These are phyloP conservation scores for Dictyostelium capitatum DNA, from an alignment of 78 protist species.

Conservation along the genomic window DNA sequence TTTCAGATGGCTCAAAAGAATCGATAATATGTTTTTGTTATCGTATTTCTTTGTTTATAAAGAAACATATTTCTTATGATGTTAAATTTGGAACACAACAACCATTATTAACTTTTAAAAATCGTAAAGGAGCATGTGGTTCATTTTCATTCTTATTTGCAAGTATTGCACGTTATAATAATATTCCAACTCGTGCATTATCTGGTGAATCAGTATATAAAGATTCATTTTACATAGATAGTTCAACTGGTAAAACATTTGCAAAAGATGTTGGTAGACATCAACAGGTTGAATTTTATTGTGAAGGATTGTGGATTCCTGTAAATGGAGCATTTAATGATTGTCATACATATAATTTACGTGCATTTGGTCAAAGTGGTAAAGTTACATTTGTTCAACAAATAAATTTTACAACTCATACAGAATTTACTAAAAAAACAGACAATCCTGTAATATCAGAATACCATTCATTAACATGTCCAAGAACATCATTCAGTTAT, in stretches of 20 bases:
- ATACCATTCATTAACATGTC: conserved; percentile 2
- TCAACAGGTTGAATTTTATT: conserved; percentile 10
- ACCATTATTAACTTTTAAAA: neutral
- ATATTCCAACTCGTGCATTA: conserved; percentile 15
- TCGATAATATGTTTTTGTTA: conserved; percentile 28
- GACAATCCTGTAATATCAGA: neutral
- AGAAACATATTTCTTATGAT: conserved; percentile 11
- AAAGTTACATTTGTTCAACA: neutral
- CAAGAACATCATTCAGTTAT: neutral
- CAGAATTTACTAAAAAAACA: neutral
- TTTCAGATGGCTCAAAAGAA: conserved; percentile 12
- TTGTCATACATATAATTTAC: neutral
- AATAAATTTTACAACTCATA: neutral
- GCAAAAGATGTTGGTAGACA: conserved; percentile 8
- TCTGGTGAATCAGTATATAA: neutral
- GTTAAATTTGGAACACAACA: conserved; percentile 3
- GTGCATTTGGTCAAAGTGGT: conserved; percentile 17
- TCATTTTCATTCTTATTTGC: neutral
- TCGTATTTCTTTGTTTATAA: conserved; percentile 38
- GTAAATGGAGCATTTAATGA: neutral
- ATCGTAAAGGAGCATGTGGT: neutral
- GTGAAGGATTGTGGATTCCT: conserved; percentile 35
- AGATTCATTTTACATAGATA: neutral
- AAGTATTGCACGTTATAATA: conserved; percentile 6
- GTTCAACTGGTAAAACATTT: neutral